Base-by-base conservation (phyloP, 192 early-diverging fungal genomes). In the Coemansia sp. region DNA sequence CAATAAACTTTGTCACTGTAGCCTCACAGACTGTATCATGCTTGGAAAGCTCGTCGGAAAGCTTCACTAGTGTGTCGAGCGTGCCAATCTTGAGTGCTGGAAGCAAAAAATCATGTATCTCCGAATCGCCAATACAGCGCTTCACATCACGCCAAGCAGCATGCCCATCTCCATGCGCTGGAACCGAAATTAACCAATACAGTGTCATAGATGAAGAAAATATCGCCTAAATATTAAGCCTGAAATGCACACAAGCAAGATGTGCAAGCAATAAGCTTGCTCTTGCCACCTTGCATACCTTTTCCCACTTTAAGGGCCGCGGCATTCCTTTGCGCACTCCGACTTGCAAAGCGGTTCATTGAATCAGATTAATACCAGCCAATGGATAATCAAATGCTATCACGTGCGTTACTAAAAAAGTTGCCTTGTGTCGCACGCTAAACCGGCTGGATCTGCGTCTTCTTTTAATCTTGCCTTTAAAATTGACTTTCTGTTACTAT, bases 41-140 rank as follows among this genome's bases (percentile, higher is more conserved):
- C 68, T 98, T 99, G 24, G 80, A 81, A 36, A 99, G 84, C 68
- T 99, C 96, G 75, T 99, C 97, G 11, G 95, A 98, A 24, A 98
- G 85, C 22, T 95, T 70, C 20, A 98, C 93, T 17, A 99, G 87
- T 0, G 88, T 86, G 76, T 99, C 96, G 50, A 99, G 85, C 23
- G 96, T 99, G 50, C 96, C 96, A 39, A 80, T 80, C 68, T 75
- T 75, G 76, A 99, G 95, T 63, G 93, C 91, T 20, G 97, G 97
- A 61, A 97, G 83, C 53, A 75, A 68, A 71, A 98, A 93, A 33
- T 89, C 88, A 64, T 87, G 86, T n/a, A 95, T 77, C 54, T 95
- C 94, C n/a, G 92, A 88, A 66, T 85, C 83, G 67, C 92, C 93
- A 7, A 84, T 59, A 10, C 63, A 68, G 55, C 31, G 54, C 64